Percentiles rank a stretch among this genome's conserved stretches.
Evolutionary conservation across 805 yeast species (phyloP).

Genomic region (Zygotorulaspora sp.): DNA sequence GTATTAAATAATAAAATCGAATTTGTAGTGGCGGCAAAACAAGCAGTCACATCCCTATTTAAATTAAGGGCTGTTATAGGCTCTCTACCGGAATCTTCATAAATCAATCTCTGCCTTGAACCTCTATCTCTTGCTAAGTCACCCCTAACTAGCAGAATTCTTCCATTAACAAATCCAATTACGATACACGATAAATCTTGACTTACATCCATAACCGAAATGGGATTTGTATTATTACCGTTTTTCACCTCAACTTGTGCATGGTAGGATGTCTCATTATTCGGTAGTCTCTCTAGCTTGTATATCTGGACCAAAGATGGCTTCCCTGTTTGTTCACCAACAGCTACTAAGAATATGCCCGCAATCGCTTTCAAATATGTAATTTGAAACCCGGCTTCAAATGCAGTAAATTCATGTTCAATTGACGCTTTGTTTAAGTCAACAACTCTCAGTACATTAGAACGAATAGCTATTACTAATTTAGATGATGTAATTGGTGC

Average conservation of each 20-base stretch:
- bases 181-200: slow-evolving; percentile 27
- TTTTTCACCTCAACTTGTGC: slow-evolving; percentile 60
- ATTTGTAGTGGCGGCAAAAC: slow-evolving; percentile 73
- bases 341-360: slow-evolving; percentile 54
- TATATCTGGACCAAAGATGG: slow-evolving; percentile 69
- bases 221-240: slow-evolving; percentile 73
- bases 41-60: slow-evolving; percentile 43
- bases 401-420: slow-evolving; percentile 53
- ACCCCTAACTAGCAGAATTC: slow-evolving; percentile 76
- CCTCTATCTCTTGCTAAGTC: slow-evolving; percentile 87
- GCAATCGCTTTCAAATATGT: slow-evolving; percentile 50
- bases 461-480: slow-evolving; percentile 56
- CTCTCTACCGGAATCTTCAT: slow-evolving; percentile 54
- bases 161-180: slow-evolving; percentile 50
- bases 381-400: slow-evolving; percentile 60
- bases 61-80: slow-evolving; percentile 78
- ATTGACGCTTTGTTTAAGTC: slow-evolving; percentile 44
- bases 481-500: slow-evolving; percentile 48
- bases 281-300: slow-evolving; percentile 54
- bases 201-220: slow-evolving; percentile 35
- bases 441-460: slow-evolving; percentile 53
- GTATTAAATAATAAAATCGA: slow-evolving; percentile 69
- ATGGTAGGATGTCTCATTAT: slow-evolving; percentile 42
- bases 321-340: slow-evolving; percentile 69
- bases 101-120: slow-evolving; percentile 75